phyloP scores from a whole-genome alignment of 2,329 filamentous ascomycete species.

The Cercospora nicotianae region DNA sequence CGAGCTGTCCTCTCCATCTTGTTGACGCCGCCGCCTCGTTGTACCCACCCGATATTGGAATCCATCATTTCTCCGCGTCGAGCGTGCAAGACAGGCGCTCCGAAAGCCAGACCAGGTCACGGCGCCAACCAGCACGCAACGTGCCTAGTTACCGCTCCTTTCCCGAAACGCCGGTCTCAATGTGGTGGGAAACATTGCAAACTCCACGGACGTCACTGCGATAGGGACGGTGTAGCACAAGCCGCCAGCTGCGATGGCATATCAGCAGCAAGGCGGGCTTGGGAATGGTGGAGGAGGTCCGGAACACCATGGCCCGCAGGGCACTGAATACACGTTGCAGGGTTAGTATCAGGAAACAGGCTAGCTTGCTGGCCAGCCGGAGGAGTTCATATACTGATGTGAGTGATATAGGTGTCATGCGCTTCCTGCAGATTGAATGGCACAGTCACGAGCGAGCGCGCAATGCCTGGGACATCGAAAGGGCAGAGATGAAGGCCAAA shows the following conservation, averaged over 20 bases:
- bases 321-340: conserved; percentile 72
- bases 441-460: conserved; percentile 96
- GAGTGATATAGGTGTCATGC: conserved; percentile 77
- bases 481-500: conserved; percentile 97
- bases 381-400: conserved; percentile 28
- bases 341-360: conserved; percentile 51
- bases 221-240: conserved; percentile 9
- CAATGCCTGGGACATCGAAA: conserved; percentile 98
- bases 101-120: background rate
- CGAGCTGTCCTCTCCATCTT: background rate
- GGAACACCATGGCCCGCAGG: conserved; percentile 54
- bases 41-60: background rate
- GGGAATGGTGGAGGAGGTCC: conserved; percentile 56
- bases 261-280: conserved; percentile 67
- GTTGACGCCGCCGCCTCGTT: background rate
- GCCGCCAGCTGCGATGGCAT: conserved; percentile 57
- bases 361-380: background rate
- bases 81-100: background rate
- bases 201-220: conserved; percentile 10
- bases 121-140: background rate
- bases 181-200: conserved; percentile 8
- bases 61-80: background rate
- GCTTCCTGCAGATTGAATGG: conserved; percentile 98
- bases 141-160: conserved; percentile 10
- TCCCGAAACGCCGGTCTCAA: conserved; percentile 17